Evolutionary conservation across 495 filamentous ascomycete species (phyloP).

Genomic region (Aspergillus nidulans): DNA sequence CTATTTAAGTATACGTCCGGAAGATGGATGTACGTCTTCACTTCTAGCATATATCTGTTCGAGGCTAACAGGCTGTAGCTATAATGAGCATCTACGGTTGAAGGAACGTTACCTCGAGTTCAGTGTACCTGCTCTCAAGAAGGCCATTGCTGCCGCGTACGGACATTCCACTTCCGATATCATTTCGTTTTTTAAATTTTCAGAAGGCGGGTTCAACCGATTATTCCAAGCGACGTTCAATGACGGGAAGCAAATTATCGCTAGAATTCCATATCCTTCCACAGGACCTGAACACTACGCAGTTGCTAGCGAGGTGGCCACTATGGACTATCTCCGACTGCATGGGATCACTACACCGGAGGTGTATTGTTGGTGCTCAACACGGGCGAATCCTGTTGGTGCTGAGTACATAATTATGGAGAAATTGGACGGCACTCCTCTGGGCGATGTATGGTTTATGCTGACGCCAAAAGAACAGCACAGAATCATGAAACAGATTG

Average conservation of each 20-base stretch:
- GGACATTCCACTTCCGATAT: conserved; percentile 12
- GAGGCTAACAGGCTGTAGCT: conserved; percentile 6
- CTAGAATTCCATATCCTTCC: conserved; percentile 22
- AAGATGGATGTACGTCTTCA: conserved; percentile 18
- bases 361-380: conserved; percentile 19
- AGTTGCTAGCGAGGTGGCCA: conserved; percentile 35
- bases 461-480: conserved; percentile 22
- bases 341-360: conserved; percentile 21
- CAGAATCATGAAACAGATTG: conserved; percentile 26
- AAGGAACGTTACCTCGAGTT: conserved; percentile 21
- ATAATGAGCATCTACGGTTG: conserved; percentile 20
- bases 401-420: conserved; percentile 28
- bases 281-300: conserved; percentile 23
- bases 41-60: not conserved
- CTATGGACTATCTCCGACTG: conserved; percentile 28
- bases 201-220: conserved; percentile 30
- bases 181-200: conserved; percentile 18
- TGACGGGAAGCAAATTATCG: conserved; percentile 22
- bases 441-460: conserved; percentile 23
- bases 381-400: conserved; percentile 21
- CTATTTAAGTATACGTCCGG: conserved; percentile 18
- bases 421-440: conserved; percentile 17
- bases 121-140: conserved; percentile 20
- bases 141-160: conserved; percentile 5
- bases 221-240: conserved; percentile 19